These are phyloP conservation scores for Piper longum DNA, from an alignment of 164 flowering plant genomes.

Conservation along the genomic window DNA sequence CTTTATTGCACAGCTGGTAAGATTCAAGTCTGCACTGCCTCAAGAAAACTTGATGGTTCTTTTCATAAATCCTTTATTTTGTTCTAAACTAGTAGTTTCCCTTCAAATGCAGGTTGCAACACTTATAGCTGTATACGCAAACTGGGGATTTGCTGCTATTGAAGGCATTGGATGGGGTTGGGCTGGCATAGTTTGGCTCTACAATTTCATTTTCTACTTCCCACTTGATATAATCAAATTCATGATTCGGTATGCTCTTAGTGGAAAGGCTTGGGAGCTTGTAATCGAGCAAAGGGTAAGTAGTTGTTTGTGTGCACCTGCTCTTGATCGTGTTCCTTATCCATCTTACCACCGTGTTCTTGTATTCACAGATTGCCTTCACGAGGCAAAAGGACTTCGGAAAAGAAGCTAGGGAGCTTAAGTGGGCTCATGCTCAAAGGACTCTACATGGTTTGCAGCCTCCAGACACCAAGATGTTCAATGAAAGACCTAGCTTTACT, in stretches of 20 bases:
- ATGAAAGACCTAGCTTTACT: slow-evolving; percentile 40
- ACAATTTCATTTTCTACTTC: slow-evolving; percentile 51
- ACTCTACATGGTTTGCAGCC: slow-evolving; percentile 78
- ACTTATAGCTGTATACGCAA: slow-evolving; percentile 78
- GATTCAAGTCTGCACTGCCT: background rate
- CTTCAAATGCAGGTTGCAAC: slow-evolving; percentile 46
- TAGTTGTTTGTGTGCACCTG: background rate
- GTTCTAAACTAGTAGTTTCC: background rate
- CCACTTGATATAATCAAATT: slow-evolving; percentile 80
- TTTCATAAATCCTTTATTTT: background rate
- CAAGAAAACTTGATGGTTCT: background rate
- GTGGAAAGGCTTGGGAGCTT: slow-evolving; percentile 87
- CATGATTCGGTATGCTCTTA: slow-evolving; percentile 48
- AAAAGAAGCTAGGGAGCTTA: slow-evolving; percentile 74
- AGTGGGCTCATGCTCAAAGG: slow-evolving; percentile 94
- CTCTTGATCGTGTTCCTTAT: background rate
- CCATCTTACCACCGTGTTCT: slow-evolving; percentile 1
- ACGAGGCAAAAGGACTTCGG: slow-evolving; percentile 84
- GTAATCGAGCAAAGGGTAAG: slow-evolving; percentile 76
- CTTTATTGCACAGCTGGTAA: slow-evolving; percentile 66
- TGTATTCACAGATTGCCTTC: slow-evolving; percentile 56
- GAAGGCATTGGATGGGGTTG: slow-evolving; percentile 97
- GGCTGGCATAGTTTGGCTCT: slow-evolving; percentile 91
- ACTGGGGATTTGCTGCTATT: slow-evolving; percentile 77
- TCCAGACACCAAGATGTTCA: slow-evolving; percentile 68